Conservation (phyloP, 2,329 filamentous ascomycete genomes). For the Pyrenophora teres region DNA sequence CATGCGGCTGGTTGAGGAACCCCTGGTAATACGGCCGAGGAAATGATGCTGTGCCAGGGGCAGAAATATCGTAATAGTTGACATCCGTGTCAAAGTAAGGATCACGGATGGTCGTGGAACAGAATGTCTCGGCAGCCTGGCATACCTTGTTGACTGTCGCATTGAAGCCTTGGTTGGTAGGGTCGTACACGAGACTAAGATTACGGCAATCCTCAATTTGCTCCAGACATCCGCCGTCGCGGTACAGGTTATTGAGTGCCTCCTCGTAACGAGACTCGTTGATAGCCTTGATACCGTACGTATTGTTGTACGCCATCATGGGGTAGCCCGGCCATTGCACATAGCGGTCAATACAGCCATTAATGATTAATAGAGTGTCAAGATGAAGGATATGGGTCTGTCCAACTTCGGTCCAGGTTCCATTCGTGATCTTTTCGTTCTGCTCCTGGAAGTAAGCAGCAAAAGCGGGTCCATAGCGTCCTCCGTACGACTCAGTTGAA, state of each 20-base stretch:
- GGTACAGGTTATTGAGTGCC: constrained; percentile 53
- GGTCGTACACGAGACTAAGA: constrained; percentile 55
- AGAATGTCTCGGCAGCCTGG: constrained; percentile 52
- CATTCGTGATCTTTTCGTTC: constrained; percentile 57
- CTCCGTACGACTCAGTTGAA: constrained; percentile 58
- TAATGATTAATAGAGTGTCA: constrained; percentile 61
- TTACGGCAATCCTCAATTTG: constrained; percentile 58
- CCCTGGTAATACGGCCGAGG: constrained; percentile 54
- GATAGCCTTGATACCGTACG: constrained; percentile 60
- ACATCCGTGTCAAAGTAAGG: constrained; percentile 52
- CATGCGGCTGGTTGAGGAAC: constrained; percentile 62
- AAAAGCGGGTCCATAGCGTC: constrained; percentile 63
- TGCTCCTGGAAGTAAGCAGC: constrained; percentile 61
- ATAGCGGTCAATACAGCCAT: constrained; percentile 60
- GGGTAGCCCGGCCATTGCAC: constrained; percentile 56
- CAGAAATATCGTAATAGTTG: constrained; percentile 64
- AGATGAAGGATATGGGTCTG: constrained; percentile 48
- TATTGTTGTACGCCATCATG: constrained; percentile 61
- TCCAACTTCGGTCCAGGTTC: constrained; percentile 41
- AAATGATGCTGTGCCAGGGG: constrained; percentile 51
- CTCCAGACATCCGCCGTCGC: constrained; percentile 59
- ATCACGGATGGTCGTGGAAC: constrained; percentile 51
- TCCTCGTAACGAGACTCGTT: constrained; percentile 54
- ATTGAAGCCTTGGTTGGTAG: constrained; percentile 51
- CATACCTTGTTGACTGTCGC: constrained; percentile 50